These are phyloP conservation scores for Ophiorrhiza pumila DNA, from an alignment of 257 asterid species.

Conservation along the genomic window DNA sequence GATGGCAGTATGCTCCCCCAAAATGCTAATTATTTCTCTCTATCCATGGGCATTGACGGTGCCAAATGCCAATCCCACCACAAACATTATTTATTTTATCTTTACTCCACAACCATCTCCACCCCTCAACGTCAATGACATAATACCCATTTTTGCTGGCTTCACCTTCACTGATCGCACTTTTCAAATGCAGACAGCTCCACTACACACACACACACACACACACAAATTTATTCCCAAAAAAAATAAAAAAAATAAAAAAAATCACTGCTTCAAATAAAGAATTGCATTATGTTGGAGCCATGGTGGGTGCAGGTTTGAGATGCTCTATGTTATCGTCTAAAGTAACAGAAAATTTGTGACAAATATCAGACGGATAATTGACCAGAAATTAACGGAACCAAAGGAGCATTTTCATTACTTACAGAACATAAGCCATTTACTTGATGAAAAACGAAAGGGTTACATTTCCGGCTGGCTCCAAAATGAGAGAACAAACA, in stretches of 20 bases:
- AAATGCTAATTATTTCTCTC: not conserved
- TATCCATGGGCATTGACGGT: slow-evolving; percentile 10
- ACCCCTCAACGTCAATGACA: slow-evolving; percentile 14
- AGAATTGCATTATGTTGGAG: too few species aligned
- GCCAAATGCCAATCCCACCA: too few species aligned
- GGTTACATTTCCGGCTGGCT: slow-evolving; percentile 38
- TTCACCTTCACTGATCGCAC: not conserved
- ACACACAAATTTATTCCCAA: too few species aligned
- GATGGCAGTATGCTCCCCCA: slow-evolving; percentile 26
- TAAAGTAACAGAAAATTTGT: too few species aligned
- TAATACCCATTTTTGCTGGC: not conserved
- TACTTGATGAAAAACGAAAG: slow-evolving; percentile 15
- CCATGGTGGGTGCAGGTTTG: too few species aligned
- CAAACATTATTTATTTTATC: not conserved
- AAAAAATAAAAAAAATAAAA: too few species aligned
- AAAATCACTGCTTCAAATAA: too few species aligned
- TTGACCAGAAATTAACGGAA: not conserved
- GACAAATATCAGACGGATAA: too few species aligned
- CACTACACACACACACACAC: too few species aligned
- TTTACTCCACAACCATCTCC: not conserved
- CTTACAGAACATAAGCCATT: slow-evolving; percentile 7
- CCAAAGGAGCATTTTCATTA: not conserved
- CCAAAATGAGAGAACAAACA: slow-evolving; percentile 54
- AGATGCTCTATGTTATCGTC: too few species aligned
- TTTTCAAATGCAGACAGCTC: too few species aligned